These are phyloP conservation scores for Ascochyta viciae-villosae DNA, from an alignment of 2,329 filamentous ascomycete genomes.

Conservation along the genomic window DNA sequence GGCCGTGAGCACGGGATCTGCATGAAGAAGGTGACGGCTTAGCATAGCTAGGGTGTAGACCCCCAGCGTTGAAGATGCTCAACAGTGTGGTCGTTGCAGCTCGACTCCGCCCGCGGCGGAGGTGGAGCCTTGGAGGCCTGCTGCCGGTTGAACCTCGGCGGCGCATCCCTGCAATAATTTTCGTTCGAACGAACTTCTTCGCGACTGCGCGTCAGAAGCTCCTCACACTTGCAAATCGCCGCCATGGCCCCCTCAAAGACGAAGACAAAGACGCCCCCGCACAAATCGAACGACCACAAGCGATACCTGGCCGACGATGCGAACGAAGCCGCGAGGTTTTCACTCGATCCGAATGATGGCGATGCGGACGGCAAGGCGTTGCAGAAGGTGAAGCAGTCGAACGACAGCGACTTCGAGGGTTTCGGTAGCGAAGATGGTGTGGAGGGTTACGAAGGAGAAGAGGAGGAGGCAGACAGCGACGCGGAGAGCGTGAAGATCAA, in stretches of 20 bases:
- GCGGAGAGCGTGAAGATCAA: conserved; percentile 31
- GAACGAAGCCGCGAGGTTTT: conserved; percentile 19
- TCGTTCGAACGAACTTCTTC: conserved; percentile 32
- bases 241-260: conserved; percentile 38
- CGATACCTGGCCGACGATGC: conserved; percentile 29
- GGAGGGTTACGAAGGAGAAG: conserved; percentile 11
- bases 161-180: conserved; percentile 45
- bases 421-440: conserved; percentile 28
- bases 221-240: conserved; percentile 19
- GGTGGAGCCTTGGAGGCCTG: background rate
- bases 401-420: conserved; percentile 33
- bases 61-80: background rate
- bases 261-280: conserved; percentile 27
- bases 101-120: background rate
- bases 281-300: conserved; percentile 30
- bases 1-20: background rate
- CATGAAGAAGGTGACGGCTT: background rate
- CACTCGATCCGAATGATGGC: conserved; percentile 30
- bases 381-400: conserved; percentile 27
- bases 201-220: conserved; percentile 23
- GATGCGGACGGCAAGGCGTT: conserved; percentile 34
- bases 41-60: background rate
- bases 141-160: conserved; percentile 14
- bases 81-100: background rate
- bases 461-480: conserved; percentile 21